Percentiles rank a stretch among this genome's conserved stretches.
Evolutionary conservation across 768 basidiomycete genomes (phyloP).

Genomic region (Hirschioporus abietinus): DNA sequence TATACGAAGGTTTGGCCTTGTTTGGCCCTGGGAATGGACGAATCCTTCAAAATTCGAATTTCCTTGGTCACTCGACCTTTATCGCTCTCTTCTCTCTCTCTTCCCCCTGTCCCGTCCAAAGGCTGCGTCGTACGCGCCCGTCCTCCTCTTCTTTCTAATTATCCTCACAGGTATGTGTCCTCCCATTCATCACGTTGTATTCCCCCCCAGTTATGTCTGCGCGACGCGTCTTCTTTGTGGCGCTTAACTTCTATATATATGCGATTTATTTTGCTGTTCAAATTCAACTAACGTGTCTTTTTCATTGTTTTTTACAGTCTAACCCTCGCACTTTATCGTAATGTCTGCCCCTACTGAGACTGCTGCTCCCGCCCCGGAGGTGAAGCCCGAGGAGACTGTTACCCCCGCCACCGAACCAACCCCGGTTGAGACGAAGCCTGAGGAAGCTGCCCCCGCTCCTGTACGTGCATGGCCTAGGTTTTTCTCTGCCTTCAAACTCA

Average conservation of each 20-base stretch:
- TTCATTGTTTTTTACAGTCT: conserved; percentile 42
- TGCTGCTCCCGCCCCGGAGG: conserved; percentile 44
- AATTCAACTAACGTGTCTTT: conserved; percentile 5
- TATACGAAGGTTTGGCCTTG: not conserved
- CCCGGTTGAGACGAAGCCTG: conserved; percentile 36
- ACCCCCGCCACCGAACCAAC: conserved; percentile 28
- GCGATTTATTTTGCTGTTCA: not conserved
- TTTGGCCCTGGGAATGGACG: conserved; percentile 15
- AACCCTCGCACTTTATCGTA: conserved; percentile 56
- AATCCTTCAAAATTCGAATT: conserved; percentile 29
- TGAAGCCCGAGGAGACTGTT: conserved; percentile 42
- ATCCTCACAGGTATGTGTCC: not conserved
- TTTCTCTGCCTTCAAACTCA: conserved; percentile 5
- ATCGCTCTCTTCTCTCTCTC: conserved; percentile 49
- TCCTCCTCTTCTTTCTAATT: not conserved
- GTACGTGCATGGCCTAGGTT: conserved; percentile 21
- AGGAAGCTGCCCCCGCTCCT: conserved; percentile 30
- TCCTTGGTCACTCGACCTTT: conserved; percentile 33
- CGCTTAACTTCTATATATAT: conserved; percentile 5
- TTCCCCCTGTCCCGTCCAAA: conserved; percentile 47
- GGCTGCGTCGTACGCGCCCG: conserved; percentile 42
- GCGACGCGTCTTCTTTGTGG: conserved; percentile 35
- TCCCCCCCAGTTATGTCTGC: conserved; percentile 25
- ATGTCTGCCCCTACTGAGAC: conserved; percentile 74
- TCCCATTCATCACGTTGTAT: conserved; percentile 6